Evolutionary conservation across 2,329 filamentous ascomycete species (phyloP).

Genomic region (Thelonectria blattea): DNA sequence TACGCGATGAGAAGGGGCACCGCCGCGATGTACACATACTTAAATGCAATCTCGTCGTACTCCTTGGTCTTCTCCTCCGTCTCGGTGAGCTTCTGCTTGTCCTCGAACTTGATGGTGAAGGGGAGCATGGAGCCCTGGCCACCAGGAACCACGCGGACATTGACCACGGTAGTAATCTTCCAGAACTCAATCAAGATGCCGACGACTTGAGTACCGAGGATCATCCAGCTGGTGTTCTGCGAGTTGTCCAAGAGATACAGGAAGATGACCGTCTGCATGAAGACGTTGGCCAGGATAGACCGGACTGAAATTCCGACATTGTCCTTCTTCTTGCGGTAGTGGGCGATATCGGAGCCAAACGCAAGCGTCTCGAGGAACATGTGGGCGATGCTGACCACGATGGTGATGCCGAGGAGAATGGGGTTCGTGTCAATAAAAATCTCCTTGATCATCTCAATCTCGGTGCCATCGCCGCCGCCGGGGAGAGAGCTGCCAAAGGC

Average conservation of each 20-base stretch:
- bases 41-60: constrained; percentile 97
- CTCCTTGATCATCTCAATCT: constrained; percentile 97
- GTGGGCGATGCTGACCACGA: constrained; percentile 84
- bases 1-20: constrained; percentile 89
- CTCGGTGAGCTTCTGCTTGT: constrained; percentile 94
- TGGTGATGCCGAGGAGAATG: constrained; percentile 85
- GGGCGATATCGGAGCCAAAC: constrained; percentile 96
- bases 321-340: constrained; percentile 99
- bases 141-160: constrained; percentile 79
- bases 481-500: constrained; percentile 75
- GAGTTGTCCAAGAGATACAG: constrained; percentile 97
- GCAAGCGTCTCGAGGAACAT: constrained; percentile 95
- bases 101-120: constrained; percentile 84
- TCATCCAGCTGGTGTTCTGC: constrained; percentile 99
- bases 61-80: constrained; percentile 98
- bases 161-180: constrained; percentile 96
- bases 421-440: constrained; percentile 93
- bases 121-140: constrained; percentile 74
- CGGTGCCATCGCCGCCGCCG: constrained; percentile 84
- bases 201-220: constrained; percentile 88
- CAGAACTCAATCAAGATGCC: constrained; percentile 75
- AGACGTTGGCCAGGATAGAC: constrained; percentile 94
- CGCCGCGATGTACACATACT: constrained; percentile 92
- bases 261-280: constrained; percentile 97
- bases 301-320: constrained; percentile 96